Evolutionary conservation across 2,329 filamentous ascomycete genomes (phyloP).

Genomic region (Sphaerulina musiva): DNA sequence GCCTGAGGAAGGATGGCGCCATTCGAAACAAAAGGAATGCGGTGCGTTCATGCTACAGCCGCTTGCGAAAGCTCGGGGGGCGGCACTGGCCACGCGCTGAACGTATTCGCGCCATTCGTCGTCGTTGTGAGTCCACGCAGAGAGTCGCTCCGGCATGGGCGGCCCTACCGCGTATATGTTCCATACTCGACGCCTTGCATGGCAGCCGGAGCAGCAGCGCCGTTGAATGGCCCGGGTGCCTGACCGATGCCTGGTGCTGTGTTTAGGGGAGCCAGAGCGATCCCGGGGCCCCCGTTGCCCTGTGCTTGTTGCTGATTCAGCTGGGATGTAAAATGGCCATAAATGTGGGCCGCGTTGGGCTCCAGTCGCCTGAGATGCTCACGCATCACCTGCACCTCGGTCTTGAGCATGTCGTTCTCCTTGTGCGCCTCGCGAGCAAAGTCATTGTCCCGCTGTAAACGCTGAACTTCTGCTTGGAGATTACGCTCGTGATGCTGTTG

Average conservation of each 20-base stretch:
- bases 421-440: conserved; percentile 40
- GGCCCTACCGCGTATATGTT: conserved; percentile 19
- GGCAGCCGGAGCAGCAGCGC: conserved; percentile 31
- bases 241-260: conserved; percentile 17
- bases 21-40: too few species aligned
- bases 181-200: conserved; percentile 48
- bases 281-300: conserved; percentile 26
- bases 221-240: conserved; percentile 28
- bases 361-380: conserved; percentile 43
- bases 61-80: too few species aligned
- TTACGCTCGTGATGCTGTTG: conserved; percentile 36
- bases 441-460: conserved; percentile 41
- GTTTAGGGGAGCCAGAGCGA: conserved; percentile 36
- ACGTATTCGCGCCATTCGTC: too few species aligned
- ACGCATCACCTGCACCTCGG: conserved; percentile 43
- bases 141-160: neutral
- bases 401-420: conserved; percentile 44
- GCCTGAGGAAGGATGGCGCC: neutral
- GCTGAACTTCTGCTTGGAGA: conserved; percentile 36
- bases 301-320: conserved; percentile 35
- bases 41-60: too few species aligned
- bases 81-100: too few species aligned
- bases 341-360: conserved; percentile 42
- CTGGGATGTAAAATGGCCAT: conserved; percentile 41
- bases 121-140: too few species aligned